A percentile compares a stretch with the other conserved stretches of the same genome.
These are phyloP conservation scores for Mortierella sp. DNA, from an alignment of 371 early-diverging fungal genomes.

Conservation along the genomic window DNA sequence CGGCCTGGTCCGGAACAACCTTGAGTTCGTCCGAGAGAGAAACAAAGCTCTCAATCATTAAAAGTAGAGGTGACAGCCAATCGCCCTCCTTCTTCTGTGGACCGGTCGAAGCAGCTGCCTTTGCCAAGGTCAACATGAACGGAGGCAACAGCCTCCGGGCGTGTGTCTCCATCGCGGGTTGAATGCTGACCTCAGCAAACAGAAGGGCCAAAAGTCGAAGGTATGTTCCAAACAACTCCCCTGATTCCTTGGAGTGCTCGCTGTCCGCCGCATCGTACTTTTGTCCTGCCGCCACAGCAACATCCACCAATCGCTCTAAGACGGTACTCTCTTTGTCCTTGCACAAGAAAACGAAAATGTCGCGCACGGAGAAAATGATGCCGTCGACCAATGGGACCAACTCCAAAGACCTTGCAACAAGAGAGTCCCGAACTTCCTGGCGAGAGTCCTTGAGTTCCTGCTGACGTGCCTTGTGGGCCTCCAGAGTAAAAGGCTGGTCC, in stretches of 20 bases:
- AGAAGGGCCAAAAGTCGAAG: conserved; percentile 79
- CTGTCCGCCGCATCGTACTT: conserved; percentile 1
- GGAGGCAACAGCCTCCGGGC: conserved; percentile 57
- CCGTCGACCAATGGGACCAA: conserved; percentile 76
- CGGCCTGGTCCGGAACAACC: conserved; percentile 42
- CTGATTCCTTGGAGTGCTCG: conserved; percentile 24
- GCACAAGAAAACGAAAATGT: conserved; percentile 67
- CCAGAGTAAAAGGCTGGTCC: conserved; percentile 27
- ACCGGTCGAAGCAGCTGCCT: neutral
- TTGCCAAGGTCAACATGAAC: conserved; percentile 63
- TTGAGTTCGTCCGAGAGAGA: conserved; percentile 77
- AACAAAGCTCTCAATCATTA: conserved; percentile 76
- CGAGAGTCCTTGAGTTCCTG: conserved; percentile 64
- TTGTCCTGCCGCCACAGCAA: conserved; percentile 12
- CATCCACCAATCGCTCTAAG: conserved; percentile 58
- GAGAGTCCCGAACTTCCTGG: conserved; percentile 59
- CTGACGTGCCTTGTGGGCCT: conserved; percentile 51
- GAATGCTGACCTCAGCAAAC: conserved; percentile 68
- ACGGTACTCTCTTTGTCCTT: conserved; percentile 62
- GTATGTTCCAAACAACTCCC: conserved; percentile 60
- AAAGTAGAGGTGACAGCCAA: conserved; percentile 77
- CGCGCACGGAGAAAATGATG: conserved; percentile 78
- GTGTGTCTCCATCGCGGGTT: conserved; percentile 60
- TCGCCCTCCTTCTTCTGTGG: conserved; percentile 56
- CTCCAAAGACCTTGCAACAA: conserved; percentile 66